Evolutionary conservation across 1,139 yeast genomes (phyloP), one percentile per base, ranked within the genome.

Genomic region (Geotrichum cucujoidarum): DNA sequence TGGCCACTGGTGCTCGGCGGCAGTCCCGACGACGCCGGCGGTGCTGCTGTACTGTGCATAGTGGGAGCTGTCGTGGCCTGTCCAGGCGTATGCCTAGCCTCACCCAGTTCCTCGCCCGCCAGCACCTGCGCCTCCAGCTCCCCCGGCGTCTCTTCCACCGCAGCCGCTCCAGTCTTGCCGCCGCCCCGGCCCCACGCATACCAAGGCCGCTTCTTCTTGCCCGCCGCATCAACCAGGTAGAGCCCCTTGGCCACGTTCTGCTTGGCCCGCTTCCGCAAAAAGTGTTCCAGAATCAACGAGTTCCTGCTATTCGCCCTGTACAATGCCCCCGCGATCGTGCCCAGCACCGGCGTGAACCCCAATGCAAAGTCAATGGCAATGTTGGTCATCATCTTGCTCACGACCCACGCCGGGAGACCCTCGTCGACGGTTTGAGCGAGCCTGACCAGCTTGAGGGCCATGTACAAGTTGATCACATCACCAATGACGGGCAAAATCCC

Each of bases 281-380:
- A 33, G 24, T 50, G 48, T 17, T 84, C 90, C 57, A 84, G 65
- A 44, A 83, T 57, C 37, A 83, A 69, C 46, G 81, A 80, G 62
- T 86, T 86, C 52, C 95, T 68, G 27, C 88, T 81, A 57, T 83
- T 84, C 48, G 89, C 79, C 67, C 83, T 82, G 67, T 83, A 86
- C 48, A 80, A 70, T 24, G 86, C 78, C 54, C 79, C 80, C 47
- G 82, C 72, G 40, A 83, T 65, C 57, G 78, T 86, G 7, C 95
- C 95, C 14, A 85, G 77, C 32, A 85, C 55, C 1, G 95, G 95
- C 39, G 83, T 76, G 57, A 86, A 66, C 0, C 92, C 89, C 46
- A 86, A 67, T 1, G 73, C 73, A 59, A 83, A 84, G 62, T 86
- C 95, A 46, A 83, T 62, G 13, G 71, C 62, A 14, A 84, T 75